Evolutionary conservation across 352 stramenopile species (phyloP).

Genomic region (Globisporangium emineosum): DNA sequence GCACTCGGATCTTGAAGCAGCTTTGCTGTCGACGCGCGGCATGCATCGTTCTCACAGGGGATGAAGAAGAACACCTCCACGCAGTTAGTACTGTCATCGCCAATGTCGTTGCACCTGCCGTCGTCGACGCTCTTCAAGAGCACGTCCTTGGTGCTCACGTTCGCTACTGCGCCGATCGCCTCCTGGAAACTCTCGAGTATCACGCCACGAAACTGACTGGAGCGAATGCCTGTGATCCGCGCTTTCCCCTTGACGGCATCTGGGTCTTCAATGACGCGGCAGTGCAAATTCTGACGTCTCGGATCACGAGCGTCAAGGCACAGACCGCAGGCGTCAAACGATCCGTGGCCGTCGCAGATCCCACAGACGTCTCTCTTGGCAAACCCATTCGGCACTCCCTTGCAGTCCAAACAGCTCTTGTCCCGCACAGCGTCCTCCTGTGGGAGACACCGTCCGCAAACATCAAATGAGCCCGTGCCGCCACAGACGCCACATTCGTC

Average conservation of each 20-base stretch:
- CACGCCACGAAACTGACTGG: constrained; percentile 1
- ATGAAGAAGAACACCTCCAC: constrained; percentile 15
- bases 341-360: constrained; percentile 28
- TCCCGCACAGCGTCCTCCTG: constrained; percentile 19
- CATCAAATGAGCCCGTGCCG: constrained; percentile 27
- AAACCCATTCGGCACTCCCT: constrained; percentile 23
- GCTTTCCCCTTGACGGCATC: constrained; percentile 26
- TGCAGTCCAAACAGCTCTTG: constrained; percentile 29
- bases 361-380: constrained; percentile 25
- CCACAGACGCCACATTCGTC: constrained; percentile 33
- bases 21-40: constrained; percentile 12
- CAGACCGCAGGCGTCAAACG: constrained; percentile 35
- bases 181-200: constrained; percentile 12
- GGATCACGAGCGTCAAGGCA: constrained; percentile 32
- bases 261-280: constrained; percentile 28
- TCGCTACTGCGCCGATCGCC: background rate
- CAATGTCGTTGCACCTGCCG: background rate
- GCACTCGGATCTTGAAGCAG: constrained; percentile 20
- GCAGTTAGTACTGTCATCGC: background rate
- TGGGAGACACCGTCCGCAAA: constrained; percentile 27
- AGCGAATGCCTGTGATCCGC: constrained; percentile 3
- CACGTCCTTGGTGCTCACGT: constrained; percentile 4
- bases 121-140: constrained; percentile 10
- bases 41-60: constrained; percentile 9
- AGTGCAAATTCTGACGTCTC: constrained; percentile 27